Percentiles rank a stretch among this genome's conserved stretches.
Evolutionary conservation across 768 basidiomycete species (phyloP).

Genomic region (Boletellus sp.): DNA sequence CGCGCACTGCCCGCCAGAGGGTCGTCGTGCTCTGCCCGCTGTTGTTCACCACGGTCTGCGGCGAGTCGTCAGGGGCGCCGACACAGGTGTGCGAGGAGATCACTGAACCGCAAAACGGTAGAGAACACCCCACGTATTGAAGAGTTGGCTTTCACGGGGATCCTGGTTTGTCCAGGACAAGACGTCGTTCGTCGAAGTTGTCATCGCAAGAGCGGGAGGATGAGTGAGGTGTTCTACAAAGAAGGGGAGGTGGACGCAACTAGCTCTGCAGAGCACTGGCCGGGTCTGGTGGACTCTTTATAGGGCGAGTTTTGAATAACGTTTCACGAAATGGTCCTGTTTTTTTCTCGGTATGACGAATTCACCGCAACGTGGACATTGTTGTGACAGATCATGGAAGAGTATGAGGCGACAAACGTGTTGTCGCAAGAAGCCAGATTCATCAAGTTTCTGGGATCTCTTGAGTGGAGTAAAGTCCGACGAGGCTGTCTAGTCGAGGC

Average conservation of each 20-base stretch:
- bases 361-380: constrained; percentile 71
- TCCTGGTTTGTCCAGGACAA: constrained; percentile 88
- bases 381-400: constrained; percentile 65
- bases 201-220: constrained; percentile 41
- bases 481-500: constrained; percentile 48
- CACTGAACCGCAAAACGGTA: constrained; percentile 72
- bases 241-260: constrained; percentile 29
- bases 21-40: constrained; percentile 73
- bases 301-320: constrained; percentile 42
- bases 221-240: constrained; percentile 29
- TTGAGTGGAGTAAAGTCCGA: constrained; percentile 73
- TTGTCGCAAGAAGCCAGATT: constrained; percentile 61
- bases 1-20: constrained; percentile 74
- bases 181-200: constrained; percentile 58
- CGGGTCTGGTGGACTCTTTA: constrained; percentile 43
- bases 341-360: constrained; percentile 50
- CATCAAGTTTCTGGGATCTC: constrained; percentile 52
- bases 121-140: constrained; percentile 75
- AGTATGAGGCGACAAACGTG: constrained; percentile 70
- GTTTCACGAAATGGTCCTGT: constrained; percentile 46
- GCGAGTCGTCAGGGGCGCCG: constrained; percentile 25
- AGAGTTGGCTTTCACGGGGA: constrained; percentile 77
- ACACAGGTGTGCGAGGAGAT: constrained; percentile 12
- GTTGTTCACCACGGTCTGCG: constrained; percentile 58
- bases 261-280: constrained; percentile 21